Evolutionary conservation across 192 early-diverging fungal species (phyloP), one percentile per base, ranked within the genome.

Genomic region (Backusella psychrophila): DNA sequence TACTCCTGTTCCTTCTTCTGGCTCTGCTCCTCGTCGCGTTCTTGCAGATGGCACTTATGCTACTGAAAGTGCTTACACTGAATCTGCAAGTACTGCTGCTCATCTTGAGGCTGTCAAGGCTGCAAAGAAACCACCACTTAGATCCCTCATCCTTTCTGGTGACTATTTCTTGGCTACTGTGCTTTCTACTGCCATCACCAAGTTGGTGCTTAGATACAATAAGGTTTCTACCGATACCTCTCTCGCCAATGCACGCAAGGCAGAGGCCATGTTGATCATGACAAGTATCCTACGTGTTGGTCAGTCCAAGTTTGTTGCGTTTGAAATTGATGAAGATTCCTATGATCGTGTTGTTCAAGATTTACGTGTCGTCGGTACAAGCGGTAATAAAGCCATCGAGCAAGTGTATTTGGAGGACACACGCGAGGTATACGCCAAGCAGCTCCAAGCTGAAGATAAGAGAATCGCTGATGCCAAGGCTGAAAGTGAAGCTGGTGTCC

Each of bases 241-340:
- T 46, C 80, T 81, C 53, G 81, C 89, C 39, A 98, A 99, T 82
- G 86, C 93, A 33, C 89, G 94, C 63, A 91, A 91, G n/a, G 93
- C 96, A n/a, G 97, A 98, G 81, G 95, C 95, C 7, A 97, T 98
- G 95, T 86, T 98, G 78, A 98, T 99, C 72, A 95, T 99, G 95
- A 95, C 97, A 3, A 92, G 93, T 75, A 92, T 99, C 41, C 91
- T 98, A 70, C 91, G 96, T 66, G 90, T 97, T 39, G 98, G 98
- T 12, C 93, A 94, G 78, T 96, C 96, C 12, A 85, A 91, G 73
- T 96, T 97, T 83, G 91, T 88, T 31, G 81, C 91, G 46, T 87
- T 88, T n/a, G 91, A 91, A 2, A 98, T 99, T 74, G 98, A 99
- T 82, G 98, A 99, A 81, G 98, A 99, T 85, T 96, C 97, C 14